Conservation (phyloP, 2,329 filamentous ascomycete genomes). For the Penicillium sp. region DNA sequence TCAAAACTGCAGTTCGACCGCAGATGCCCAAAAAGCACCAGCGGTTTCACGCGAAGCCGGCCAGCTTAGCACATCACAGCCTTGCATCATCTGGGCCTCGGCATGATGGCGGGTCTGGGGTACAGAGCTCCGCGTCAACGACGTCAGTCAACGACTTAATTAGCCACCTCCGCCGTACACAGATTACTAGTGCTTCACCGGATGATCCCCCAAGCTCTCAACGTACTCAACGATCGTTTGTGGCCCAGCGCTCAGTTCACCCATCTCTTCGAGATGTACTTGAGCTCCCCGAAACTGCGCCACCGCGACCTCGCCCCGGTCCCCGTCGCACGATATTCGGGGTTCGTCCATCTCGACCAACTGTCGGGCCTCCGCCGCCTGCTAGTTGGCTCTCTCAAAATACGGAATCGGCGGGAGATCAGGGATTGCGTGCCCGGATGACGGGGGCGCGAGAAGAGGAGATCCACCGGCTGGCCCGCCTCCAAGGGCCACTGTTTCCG, state of each 20-base stretch:
- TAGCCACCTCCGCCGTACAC: conserved; percentile 45
- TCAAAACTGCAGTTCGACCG: conserved; percentile 11
- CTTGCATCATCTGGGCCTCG: conserved; percentile 29
- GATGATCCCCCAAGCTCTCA: conserved; percentile 13
- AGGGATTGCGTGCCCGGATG: not conserved
- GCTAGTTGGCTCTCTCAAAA: conserved; percentile 43
- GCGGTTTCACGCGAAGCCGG: conserved; percentile 41
- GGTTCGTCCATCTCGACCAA: conserved; percentile 34
- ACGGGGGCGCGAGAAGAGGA: conserved; percentile 16
- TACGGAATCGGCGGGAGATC: not conserved
- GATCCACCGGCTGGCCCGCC: conserved; percentile 35
- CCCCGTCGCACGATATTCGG: conserved; percentile 32
- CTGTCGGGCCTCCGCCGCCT: conserved; percentile 47
- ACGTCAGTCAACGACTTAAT: conserved; percentile 49
- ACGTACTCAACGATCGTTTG: conserved; percentile 15
- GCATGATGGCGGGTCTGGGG: conserved; percentile 28
- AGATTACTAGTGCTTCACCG: conserved; percentile 27
- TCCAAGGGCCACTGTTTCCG: conserved; percentile 43
- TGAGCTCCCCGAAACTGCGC: conserved; percentile 43
- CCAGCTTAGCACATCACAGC: conserved; percentile 40
- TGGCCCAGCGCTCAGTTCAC: conserved; percentile 40
- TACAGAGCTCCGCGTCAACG: conserved; percentile 19
- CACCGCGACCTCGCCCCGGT: conserved; percentile 42
- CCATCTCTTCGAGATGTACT: conserved; percentile 46
- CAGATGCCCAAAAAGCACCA: conserved; percentile 50